Base-by-base conservation (phyloP, 2,329 filamentous ascomycete genomes). In the Fusarium nurragi region DNA sequence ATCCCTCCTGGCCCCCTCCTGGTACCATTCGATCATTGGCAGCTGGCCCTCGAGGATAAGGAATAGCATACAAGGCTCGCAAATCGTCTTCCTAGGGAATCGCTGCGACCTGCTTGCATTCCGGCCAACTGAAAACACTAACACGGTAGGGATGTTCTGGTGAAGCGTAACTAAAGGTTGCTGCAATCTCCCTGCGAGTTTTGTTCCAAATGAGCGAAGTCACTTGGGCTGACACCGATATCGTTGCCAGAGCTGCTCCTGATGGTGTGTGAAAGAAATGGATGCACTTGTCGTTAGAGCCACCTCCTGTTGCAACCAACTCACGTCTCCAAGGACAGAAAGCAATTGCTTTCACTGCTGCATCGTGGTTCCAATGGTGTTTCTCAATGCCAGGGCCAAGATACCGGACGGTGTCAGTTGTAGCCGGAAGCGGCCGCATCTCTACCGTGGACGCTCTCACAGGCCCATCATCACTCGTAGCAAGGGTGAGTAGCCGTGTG, bases 301-400 rank as follows among this genome's bases (percentile, higher is more conserved):
- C 95, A 36, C 95, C 94, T 4, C 95, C 93, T 2, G 94, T 96
- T 14, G 95, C 95, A 36, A 99, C 78, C 6, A 99, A 84, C 5
- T 90, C 91, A 22, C 91, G 87, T 54, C 94, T 91, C 94, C 94
- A 99, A 1, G 95, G 94, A 64, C 94, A 97, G 77, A 98, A 98
- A 3, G 95, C 93, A 69, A 98, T 95, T 28, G 95, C 95, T 77
- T 99, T 99, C 67, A 98, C 91, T 4, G 95, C 95, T 1, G 94
- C 94, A 23, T 87, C 87, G 75, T 99, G 93, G 12, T 82, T 77
- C 86, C 93, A 95, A 28, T 85, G 85, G 75, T 97, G 88, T 69
- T 85, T 89, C 71, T 91, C 87, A 26, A 82, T 79, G 8, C 86
- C 86, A 7, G 78, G 72, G 3, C 79, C 79, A 23, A 92, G 77